Evolutionary conservation across 2,329 filamentous ascomycete species (phyloP).

Genomic region (Trichoderma pleuroti): DNA sequence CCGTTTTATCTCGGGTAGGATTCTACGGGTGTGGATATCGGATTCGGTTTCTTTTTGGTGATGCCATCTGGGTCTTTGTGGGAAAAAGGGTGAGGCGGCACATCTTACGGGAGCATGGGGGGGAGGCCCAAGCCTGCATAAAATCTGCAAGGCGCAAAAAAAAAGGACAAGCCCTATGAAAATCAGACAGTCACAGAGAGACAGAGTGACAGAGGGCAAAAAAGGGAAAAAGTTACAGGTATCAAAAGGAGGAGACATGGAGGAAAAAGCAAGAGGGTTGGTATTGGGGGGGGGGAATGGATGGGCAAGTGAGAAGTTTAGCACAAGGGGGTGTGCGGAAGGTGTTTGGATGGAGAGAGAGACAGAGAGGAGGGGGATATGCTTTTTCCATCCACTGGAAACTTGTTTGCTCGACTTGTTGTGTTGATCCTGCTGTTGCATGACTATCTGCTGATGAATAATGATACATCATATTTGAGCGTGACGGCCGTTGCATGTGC

Average conservation of each 20-base stretch:
- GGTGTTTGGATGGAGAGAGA: background rate
- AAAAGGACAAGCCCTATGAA: background rate
- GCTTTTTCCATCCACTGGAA: background rate
- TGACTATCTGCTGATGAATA: slow-evolving; percentile 14
- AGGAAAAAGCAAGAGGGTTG: background rate
- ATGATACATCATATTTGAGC: background rate
- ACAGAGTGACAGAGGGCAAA: background rate
- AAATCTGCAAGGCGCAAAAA: background rate
- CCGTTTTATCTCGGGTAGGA: background rate
- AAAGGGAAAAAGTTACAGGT: background rate
- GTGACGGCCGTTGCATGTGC: background rate
- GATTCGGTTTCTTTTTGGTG: background rate
- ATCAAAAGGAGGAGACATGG: background rate
- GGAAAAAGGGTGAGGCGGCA: background rate
- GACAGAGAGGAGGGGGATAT: background rate
- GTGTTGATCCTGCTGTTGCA: background rate
- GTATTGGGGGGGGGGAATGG: background rate
- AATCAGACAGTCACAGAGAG: background rate
- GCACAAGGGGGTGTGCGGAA: background rate
- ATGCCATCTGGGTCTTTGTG: background rate
- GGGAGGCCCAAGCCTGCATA: background rate
- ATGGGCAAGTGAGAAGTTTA: background rate
- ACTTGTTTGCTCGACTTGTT: background rate
- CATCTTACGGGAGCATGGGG: background rate
- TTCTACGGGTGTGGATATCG: background rate